These are phyloP conservation scores for Fraxinus pennsylvanica DNA, from an alignment of 257 asterid species.

Conservation along the genomic window DNA sequence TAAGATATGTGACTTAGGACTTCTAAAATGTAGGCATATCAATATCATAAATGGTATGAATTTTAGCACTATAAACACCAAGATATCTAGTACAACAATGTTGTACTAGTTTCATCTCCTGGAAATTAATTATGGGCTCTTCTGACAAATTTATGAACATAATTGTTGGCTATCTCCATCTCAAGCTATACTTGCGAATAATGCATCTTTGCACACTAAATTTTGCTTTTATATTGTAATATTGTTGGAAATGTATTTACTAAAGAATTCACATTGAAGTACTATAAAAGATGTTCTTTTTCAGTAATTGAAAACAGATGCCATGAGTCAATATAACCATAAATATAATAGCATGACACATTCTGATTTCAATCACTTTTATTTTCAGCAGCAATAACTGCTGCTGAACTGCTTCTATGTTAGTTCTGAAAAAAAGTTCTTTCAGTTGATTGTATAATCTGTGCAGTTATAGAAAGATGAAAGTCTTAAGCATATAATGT, in stretches of 20 bases:
- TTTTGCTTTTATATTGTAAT: not conserved
- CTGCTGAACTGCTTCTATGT: not conserved
- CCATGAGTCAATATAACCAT: not conserved
- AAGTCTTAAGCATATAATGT: conserved; percentile 7
- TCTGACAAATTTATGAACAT: not conserved
- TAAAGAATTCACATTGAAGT: not conserved
- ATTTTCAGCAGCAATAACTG: not conserved
- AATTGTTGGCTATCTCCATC: not conserved
- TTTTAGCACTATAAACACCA: not conserved
- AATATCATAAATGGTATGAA: not conserved
- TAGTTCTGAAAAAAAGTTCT: not conserved
- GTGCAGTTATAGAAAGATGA: not conserved
- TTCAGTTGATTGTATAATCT: conserved; percentile 22
- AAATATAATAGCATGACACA: not conserved
- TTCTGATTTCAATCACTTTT: not conserved
- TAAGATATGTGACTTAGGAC: not conserved
- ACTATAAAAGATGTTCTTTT: not conserved
- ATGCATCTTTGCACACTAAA: not conserved
- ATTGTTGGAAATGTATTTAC: not conserved
- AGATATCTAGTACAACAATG: not conserved
- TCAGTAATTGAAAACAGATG: not conserved
- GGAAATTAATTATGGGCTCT: not conserved
- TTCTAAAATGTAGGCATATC: not conserved
- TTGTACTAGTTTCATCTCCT: not conserved
- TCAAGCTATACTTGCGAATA: not conserved